Conservation (phyloP, 2,329 filamentous ascomycete species). For the Stylonectria norvegica region DNA sequence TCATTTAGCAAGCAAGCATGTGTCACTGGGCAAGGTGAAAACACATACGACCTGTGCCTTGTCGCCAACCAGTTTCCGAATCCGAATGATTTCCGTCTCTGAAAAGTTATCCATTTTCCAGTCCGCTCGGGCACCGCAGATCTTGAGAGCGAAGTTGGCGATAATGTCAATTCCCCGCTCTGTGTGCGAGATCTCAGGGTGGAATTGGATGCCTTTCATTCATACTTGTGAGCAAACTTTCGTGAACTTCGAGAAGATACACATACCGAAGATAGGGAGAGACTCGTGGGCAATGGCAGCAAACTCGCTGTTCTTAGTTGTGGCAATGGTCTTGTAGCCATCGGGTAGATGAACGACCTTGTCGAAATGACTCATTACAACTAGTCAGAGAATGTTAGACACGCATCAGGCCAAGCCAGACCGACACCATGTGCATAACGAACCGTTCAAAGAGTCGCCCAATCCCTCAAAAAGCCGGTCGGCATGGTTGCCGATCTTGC, state of each 20-base stretch:
- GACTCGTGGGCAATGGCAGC: conserved; percentile 73
- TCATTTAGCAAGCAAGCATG: conserved; percentile 9
- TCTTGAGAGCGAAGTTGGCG: conserved; percentile 77
- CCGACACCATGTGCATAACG: conserved; percentile 5
- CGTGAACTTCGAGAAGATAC: neutral
- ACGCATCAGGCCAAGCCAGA: conserved; percentile 1
- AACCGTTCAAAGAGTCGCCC: conserved; percentile 59
- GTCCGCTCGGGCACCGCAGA: conserved; percentile 71
- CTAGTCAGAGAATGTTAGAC: conserved; percentile 18
- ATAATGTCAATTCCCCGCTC: conserved; percentile 67
- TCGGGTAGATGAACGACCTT: conserved; percentile 74
- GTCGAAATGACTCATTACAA: conserved; percentile 88
- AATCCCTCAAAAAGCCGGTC: conserved; percentile 77
- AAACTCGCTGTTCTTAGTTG: conserved; percentile 70
- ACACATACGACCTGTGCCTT: conserved; percentile 65
- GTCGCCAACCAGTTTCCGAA: conserved; percentile 76
- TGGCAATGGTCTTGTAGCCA: conserved; percentile 70
- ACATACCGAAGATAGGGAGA: conserved; percentile 64
- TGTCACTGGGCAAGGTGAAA: conserved; percentile 1
- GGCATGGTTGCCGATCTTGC: conserved; percentile 58
- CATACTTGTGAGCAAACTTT: conserved; percentile 5
- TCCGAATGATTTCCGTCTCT: conserved; percentile 74
- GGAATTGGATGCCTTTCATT: conserved; percentile 69
- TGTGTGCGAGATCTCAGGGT: conserved; percentile 70
- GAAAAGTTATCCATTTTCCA: conserved; percentile 89